A percentile compares a stretch with the other conserved stretches of the same genome.
Evolutionary conservation across 441 rosid species (phyloP).

Genomic region (Euphorbia celastroides): DNA sequence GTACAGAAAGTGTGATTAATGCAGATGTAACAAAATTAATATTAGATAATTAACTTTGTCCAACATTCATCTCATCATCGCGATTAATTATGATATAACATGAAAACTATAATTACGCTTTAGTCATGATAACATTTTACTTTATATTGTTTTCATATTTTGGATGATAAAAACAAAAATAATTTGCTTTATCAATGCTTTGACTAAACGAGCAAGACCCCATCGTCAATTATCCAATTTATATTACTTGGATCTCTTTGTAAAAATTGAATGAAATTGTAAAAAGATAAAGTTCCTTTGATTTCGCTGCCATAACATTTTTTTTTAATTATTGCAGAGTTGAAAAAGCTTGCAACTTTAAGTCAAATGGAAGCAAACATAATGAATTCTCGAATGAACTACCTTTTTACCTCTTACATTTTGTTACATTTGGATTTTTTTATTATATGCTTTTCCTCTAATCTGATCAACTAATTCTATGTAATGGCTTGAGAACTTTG

Average conservation of each 20-base stretch:
- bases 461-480: too few relatives aligned
- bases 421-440: too few relatives aligned
- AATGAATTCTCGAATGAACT: not conserved
- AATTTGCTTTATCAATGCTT: not conserved
- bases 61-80: not conserved
- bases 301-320: slow-evolving; percentile 3
- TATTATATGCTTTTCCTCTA: too few relatives aligned
- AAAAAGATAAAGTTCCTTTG: slow-evolving; percentile 6
- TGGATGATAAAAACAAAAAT: not conserved
- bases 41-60: not conserved
- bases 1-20: not conserved
- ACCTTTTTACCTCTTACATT: not conserved
- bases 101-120: not conserved
- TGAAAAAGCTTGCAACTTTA: slow-evolving; percentile 21
- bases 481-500: too few relatives aligned
- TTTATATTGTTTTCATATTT: not conserved
- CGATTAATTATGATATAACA: not conserved
- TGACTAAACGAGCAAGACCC: not conserved
- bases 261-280: not conserved
- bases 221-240: too few relatives aligned
- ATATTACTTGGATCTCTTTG: not conserved
- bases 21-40: not conserved
- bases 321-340: not conserved
- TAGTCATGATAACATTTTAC: not conserved
- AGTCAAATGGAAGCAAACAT: slow-evolving; percentile 28